Evolutionary conservation across 176 grass and related monocot species (phyloP).

Genomic region (Pharus latifolius): DNA sequence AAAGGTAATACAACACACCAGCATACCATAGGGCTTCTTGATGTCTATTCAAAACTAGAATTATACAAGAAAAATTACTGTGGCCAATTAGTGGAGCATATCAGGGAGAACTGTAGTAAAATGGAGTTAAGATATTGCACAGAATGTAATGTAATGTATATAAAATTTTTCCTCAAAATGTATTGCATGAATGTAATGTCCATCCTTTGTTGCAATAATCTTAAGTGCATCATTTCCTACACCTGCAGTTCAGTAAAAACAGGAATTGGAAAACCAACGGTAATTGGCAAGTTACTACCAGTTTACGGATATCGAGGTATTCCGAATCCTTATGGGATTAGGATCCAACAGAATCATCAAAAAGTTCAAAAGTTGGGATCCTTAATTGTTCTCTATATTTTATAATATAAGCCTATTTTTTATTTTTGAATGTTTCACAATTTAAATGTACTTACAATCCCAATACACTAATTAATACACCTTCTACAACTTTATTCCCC

Average conservation of each 20-base stretch:
- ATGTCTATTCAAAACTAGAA: neutral
- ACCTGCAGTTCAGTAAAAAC: too few species aligned
- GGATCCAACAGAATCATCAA: neutral
- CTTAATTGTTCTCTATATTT: too few species aligned
- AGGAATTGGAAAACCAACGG: neutral
- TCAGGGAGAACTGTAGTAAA: neutral
- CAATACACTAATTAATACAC: too few species aligned
- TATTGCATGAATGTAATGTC: neutral
- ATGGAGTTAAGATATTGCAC: neutral
- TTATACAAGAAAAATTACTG: neutral
- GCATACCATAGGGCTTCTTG: too few species aligned
- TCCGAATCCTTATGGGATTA: neutral
- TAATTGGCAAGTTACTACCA: neutral
- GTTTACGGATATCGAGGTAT: too few species aligned
- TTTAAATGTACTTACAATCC: too few species aligned
- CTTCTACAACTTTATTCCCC: too few species aligned
- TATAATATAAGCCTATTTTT: too few species aligned
- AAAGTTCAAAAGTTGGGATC: too few species aligned
- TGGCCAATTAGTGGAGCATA: neutral
- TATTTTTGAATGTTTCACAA: too few species aligned
- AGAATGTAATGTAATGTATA: too few species aligned
- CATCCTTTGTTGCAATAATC: neutral
- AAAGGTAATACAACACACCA: too few species aligned
- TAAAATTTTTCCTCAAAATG: neutral
- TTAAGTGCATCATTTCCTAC: neutral